Percentiles rank a stretch among this genome's conserved stretches.
phyloP scores from a whole-genome alignment of 352 stramenopile species.

The Aphanomyces invadans region DNA sequence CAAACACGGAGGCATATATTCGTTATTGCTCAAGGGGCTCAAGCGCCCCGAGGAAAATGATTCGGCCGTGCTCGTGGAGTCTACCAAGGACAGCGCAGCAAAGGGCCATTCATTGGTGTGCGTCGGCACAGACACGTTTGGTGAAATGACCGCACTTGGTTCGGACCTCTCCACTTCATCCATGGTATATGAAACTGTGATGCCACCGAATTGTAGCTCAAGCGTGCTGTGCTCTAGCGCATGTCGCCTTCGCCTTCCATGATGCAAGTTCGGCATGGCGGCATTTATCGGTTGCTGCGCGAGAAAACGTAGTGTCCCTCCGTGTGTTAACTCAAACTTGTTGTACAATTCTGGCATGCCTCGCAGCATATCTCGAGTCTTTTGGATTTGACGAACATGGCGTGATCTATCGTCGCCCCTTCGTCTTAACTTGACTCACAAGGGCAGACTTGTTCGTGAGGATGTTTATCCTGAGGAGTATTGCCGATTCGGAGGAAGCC shows the following conservation, averaged over 20 bases:
- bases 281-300: constrained; percentile 66
- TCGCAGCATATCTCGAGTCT: no score
- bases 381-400: no score
- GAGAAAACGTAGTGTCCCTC: constrained; percentile 12
- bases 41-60: constrained; percentile 42
- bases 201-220: no score
- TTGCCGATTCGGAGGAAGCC: no score
- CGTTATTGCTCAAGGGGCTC: constrained; percentile 43
- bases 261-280: constrained; percentile 45
- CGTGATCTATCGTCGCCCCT: no score
- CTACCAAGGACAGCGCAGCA: neutral
- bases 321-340: no score
- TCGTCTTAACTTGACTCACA: no score
- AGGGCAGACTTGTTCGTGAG: no score
- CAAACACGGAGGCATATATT: constrained; percentile 73
- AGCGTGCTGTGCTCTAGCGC: no score
- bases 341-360: no score
- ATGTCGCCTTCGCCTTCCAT: constrained; percentile 33
- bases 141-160: neutral
- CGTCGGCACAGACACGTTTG: constrained; percentile 11
- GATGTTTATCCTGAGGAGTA: no score
- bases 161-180: constrained; percentile 9
- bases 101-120: neutral
- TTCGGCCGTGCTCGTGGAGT: neutral
- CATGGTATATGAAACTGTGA: constrained; percentile 17